phyloP scores from a whole-genome alignment of 148 eudicot species.

The Rhododendron henanense region DNA sequence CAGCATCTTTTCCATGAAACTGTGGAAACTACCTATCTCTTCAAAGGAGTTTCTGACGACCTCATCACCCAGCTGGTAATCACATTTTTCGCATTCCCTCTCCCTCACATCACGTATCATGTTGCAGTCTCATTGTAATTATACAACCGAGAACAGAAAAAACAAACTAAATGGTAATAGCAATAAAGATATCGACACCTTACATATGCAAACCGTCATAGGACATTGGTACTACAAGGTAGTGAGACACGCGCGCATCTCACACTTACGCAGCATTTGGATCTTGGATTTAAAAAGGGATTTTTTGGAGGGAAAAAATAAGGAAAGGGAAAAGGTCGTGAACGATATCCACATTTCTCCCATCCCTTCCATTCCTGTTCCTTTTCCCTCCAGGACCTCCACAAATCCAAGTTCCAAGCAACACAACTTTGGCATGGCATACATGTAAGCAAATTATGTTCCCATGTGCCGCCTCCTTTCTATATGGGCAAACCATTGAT shows the following conservation, averaged over 20 bases:
- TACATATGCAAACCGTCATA: no score
- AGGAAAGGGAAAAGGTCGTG: not conserved
- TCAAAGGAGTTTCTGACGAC: conserved; percentile 45
- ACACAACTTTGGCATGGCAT: not conserved
- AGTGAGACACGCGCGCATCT: no score
- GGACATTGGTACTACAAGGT: no score
- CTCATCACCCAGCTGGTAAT: conserved; percentile 47
- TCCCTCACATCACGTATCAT: not conserved
- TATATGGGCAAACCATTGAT: not conserved
- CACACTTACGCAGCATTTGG: no score
- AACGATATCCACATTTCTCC: not conserved
- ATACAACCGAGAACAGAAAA: not conserved
- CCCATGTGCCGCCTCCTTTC: not conserved
- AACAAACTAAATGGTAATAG: no score
- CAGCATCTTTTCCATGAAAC: conserved; percentile 44
- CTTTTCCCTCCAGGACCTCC: not conserved
- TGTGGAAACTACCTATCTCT: conserved; percentile 43
- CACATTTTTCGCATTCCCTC: not conserved
- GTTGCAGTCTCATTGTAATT: not conserved
- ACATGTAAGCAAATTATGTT: no score
- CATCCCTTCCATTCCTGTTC: not conserved
- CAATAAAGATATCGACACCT: no score
- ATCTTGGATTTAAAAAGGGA: no score
- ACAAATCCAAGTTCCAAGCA: not conserved
- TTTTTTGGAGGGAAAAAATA: not conserved